phyloP scores from a whole-genome alignment of 169 alveolate genomes.

The Plasmodium reichenowi region DNA sequence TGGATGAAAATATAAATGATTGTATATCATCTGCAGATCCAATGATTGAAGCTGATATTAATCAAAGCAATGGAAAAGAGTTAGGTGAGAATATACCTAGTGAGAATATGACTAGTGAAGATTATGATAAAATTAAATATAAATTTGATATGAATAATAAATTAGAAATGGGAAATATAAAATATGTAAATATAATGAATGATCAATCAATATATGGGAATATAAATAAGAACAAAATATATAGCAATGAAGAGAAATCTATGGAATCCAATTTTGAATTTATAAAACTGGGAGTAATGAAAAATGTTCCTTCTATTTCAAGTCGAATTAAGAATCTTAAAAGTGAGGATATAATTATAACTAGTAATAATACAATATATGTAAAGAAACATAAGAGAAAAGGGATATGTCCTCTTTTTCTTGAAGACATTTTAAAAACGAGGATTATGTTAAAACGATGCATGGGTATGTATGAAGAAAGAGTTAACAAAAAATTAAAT shows the following conservation, averaged over 20 bases:
- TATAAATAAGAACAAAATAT: not conserved
- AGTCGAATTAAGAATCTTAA: slow-evolving; percentile 24
- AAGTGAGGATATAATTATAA: slow-evolving; percentile 68
- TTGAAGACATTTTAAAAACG: slow-evolving; percentile 77
- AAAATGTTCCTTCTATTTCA: slow-evolving; percentile 6
- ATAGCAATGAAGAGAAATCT: not conserved
- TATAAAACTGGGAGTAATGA: slow-evolving; percentile 36
- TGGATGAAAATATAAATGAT: not conserved
- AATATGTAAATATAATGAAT: too few relatives aligned
- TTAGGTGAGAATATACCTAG: not conserved
- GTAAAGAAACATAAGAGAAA: slow-evolving; percentile 76
- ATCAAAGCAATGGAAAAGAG: too few relatives aligned
- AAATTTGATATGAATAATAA: not conserved
- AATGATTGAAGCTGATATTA: too few relatives aligned
- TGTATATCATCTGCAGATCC: not conserved
- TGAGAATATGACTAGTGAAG: not conserved
- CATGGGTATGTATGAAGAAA: slow-evolving; percentile 33
- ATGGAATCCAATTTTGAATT: slow-evolving; percentile 10
- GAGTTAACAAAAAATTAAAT: slow-evolving; percentile 18
- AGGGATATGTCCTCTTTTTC: slow-evolving; percentile 77
- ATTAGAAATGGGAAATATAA: too few relatives aligned
- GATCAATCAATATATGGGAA: not conserved
- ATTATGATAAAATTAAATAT: not conserved
- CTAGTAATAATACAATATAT: slow-evolving; percentile 79
- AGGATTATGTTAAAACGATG: slow-evolving; percentile 77